Evolutionary conservation across 2,329 filamentous ascomycete species (phyloP), one percentile per base, ranked within the genome.

Genomic region (Phaeosphaeria sp.): DNA sequence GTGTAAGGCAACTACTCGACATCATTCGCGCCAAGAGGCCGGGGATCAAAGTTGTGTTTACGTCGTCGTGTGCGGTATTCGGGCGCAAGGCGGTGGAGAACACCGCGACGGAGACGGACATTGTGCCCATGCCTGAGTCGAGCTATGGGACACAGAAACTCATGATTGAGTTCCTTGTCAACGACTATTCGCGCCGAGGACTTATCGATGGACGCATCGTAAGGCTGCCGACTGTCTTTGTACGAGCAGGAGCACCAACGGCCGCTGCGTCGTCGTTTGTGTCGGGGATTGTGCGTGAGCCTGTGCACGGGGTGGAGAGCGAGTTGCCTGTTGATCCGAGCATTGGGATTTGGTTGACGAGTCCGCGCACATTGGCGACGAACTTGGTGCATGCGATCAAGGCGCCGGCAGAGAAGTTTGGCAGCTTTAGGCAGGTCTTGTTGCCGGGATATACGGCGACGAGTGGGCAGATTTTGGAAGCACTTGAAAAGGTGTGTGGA

Each of bases 71-170:
- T 60, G 87, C 87, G 27, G 86, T 89, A 7, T 89, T 85, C 68
- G 87, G 87, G 0, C 82, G 82, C 43, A 84, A 85, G 1, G 78
- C 88, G 13, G 85, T 83, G 0, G 57, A 68, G 30, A 67, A 72
- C n/a, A 60, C 73, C 5, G 73, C 74, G 2, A 75, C 67, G 2
- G 74, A 76, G 56, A 72, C 64, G n/a, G 67, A 75, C 39, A 71
- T 82, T 9, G 83, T 89, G 2, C 84, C 87, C 3, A 88, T 85
- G 39, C 87, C 87, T 0, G 83, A 88, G 68, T 84, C 83, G 41
- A 87, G 84, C 15, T 89, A 89, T 69, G 87, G 87, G 33, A 82
- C 85, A 5, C 84, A 88, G 73, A 89, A 89, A 73, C 78, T 88
- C 59, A 82, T 88, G 72, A 85, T 83, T 56, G 87, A 89, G 75